Evolutionary conservation across 192 early-diverging fungal species (phyloP).

Genomic region (Podila horticola): DNA sequence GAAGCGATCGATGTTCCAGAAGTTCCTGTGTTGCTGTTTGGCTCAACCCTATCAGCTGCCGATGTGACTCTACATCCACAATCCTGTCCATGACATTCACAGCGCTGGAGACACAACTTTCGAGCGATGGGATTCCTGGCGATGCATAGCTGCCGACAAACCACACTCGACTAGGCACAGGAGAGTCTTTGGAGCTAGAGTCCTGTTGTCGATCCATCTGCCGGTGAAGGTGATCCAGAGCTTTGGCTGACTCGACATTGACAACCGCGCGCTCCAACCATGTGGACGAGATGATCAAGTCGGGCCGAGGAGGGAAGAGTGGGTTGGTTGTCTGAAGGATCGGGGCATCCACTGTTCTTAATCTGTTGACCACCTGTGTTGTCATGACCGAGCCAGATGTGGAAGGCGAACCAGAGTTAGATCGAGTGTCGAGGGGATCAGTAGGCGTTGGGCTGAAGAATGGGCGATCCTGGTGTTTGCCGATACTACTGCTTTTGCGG

Average conservation of each 20-base stretch:
- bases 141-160: constrained; percentile 68
- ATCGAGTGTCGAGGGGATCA: not conserved
- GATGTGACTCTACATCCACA: constrained; percentile 26
- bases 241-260: constrained; percentile 60
- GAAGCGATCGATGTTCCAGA: not conserved
- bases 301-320: constrained; percentile 48
- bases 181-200: constrained; percentile 10
- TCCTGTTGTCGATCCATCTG: constrained; percentile 30
- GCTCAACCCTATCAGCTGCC: not conserved
- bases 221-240: constrained; percentile 57
- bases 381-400: constrained; percentile 47
- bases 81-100: constrained; percentile 62
- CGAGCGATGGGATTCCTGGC: constrained; percentile 69
- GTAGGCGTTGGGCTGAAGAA: constrained; percentile 1
- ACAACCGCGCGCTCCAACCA: constrained; percentile 66
- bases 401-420: constrained; percentile 11
- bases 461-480: not conserved
- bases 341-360: constrained; percentile 25
- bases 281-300: constrained; percentile 50
- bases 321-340: constrained; percentile 75
- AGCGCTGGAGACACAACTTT: constrained; percentile 69
- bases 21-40: not conserved
- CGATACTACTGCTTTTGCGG: not conserved
- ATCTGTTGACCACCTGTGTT: constrained; percentile 63
- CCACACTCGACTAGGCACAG: constrained; percentile 54